Conservation (phyloP, 768 basidiomycete genomes). For the Suillus luteus region DNA sequence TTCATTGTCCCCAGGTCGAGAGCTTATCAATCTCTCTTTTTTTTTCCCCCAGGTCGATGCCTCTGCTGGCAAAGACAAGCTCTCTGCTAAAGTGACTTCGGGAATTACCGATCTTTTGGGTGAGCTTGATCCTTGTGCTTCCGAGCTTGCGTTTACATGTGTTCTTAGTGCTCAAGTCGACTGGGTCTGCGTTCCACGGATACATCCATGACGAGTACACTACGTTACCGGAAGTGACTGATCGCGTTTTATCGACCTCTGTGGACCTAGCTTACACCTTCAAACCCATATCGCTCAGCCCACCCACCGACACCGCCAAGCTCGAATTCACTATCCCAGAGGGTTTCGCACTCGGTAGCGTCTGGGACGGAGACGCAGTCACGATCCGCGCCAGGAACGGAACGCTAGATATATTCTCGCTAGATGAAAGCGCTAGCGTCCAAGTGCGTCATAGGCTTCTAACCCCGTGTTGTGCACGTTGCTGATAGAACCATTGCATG, state of each 20-base stretch:
- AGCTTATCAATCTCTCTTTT: constrained; percentile 4
- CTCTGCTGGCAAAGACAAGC: constrained; percentile 57
- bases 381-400: constrained; percentile 52
- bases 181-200: constrained; percentile 80
- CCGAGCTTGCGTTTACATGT: constrained; percentile 24
- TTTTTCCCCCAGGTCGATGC: constrained; percentile 58
- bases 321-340: constrained; percentile 49
- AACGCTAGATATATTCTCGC: constrained; percentile 82
- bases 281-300: constrained; percentile 43
- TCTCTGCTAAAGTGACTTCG: constrained; percentile 61
- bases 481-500: constrained; percentile 5
- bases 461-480: constrained; percentile 6
- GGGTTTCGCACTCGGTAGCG: constrained; percentile 43
- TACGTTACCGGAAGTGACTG: constrained; percentile 80
- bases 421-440: constrained; percentile 89
- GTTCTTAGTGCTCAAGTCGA: constrained; percentile 78
- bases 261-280: constrained; percentile 78
- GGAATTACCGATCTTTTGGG: constrained; percentile 84
- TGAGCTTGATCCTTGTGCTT: constrained; percentile 34
- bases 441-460: constrained; percentile 55
- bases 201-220: constrained; percentile 88
- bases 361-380: constrained; percentile 63
- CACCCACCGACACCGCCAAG: constrained; percentile 54
- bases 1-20: constrained; percentile 60
- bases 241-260: constrained; percentile 89